These are phyloP conservation scores for Cyberlindnera japonica DNA, from an alignment of 805 yeast genomes.

Conservation along the genomic window DNA sequence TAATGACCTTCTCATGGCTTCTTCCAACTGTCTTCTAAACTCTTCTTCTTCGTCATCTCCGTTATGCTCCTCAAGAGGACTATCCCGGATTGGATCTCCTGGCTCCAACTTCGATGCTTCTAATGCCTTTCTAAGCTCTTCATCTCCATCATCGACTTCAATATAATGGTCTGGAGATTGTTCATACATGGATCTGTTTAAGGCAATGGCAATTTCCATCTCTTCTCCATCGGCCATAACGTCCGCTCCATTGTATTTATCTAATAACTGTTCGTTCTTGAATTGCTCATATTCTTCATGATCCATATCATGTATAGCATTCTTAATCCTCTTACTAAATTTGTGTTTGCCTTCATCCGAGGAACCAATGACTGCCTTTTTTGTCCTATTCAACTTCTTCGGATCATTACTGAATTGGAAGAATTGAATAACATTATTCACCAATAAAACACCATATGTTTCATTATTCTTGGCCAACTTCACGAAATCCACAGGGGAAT, in stretches of 20 bases:
- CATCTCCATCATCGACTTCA: constrained; percentile 8
- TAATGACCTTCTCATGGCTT: constrained; percentile 25
- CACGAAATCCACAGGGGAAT: constrained; percentile 12
- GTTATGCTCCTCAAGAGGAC: not conserved
- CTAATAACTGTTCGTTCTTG: constrained; percentile 15
- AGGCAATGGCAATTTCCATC: constrained; percentile 26
- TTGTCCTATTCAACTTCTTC: constrained; percentile 11
- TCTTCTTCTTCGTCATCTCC: constrained; percentile 17
- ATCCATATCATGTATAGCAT: constrained; percentile 23
- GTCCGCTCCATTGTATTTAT: constrained; percentile 25
- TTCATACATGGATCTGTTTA: constrained; percentile 22
- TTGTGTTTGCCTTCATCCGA: constrained; percentile 21
- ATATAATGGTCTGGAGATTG: not conserved
- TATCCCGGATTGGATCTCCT: not conserved
- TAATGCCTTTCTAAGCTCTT: constrained; percentile 12
- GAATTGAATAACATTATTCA: constrained; percentile 21
- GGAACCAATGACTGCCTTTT: constrained; percentile 13
- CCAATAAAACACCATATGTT: constrained; percentile 18
- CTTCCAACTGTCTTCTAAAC: constrained; percentile 19
- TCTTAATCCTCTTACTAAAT: constrained; percentile 17
- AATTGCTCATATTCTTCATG: constrained; percentile 15
- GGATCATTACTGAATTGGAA: constrained; percentile 22
- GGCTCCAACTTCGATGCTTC: constrained; percentile 13
- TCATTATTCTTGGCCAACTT: constrained; percentile 13
- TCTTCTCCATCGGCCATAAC: constrained; percentile 19